A percentile compares a stretch with the other conserved stretches of the same genome.
Conservation (phyloP, 352 stramenopile species). For the Phytophthora crassamura region DNA sequence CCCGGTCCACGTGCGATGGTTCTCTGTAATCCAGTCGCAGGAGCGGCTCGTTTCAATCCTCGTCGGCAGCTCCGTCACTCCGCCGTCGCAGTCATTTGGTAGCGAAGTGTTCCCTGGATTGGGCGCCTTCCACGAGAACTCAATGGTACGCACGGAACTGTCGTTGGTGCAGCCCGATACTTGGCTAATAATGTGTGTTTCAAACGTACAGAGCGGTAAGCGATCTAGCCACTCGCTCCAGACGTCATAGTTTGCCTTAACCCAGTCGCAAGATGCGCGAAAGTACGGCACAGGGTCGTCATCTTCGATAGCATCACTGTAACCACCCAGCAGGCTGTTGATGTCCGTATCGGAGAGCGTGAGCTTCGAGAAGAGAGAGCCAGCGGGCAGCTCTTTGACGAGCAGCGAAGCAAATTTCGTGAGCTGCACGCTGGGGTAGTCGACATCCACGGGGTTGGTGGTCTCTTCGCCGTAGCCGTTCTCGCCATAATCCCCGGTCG, state of each 20-base stretch:
- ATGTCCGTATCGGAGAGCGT: constrained; percentile 45
- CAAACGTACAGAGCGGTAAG: constrained; percentile 39
- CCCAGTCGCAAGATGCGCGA: constrained; percentile 38
- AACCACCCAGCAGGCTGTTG: constrained; percentile 40
- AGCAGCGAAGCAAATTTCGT: constrained; percentile 42
- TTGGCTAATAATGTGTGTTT: constrained; percentile 27
- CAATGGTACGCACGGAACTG: constrained; percentile 19
- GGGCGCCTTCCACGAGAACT: constrained; percentile 40
- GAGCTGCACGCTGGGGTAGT: constrained; percentile 46
- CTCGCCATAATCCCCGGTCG: constrained; percentile 49
- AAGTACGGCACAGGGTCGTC: constrained; percentile 45
- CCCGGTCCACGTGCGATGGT: constrained; percentile 22
- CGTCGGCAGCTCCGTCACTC: constrained; percentile 16
- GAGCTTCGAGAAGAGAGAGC: constrained; percentile 41
- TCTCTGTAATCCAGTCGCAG: constrained; percentile 41
- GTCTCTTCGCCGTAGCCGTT: constrained; percentile 51
- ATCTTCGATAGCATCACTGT: constrained; percentile 12
- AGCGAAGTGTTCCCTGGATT: constrained; percentile 28
- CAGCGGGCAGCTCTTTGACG: constrained; percentile 27
- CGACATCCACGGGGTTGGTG: constrained; percentile 51
- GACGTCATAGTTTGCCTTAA: constrained; percentile 38
- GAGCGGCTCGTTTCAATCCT: constrained; percentile 38
- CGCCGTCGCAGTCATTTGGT: constrained; percentile 44
- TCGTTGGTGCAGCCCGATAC: constrained; percentile 30
- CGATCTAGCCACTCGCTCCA: constrained; percentile 42